A percentile compares a stretch with the other conserved stretches of the same genome.
Evolutionary conservation across 2,329 filamentous ascomycete genomes (phyloP).

Genomic region (Epichloe coenophiala): DNA sequence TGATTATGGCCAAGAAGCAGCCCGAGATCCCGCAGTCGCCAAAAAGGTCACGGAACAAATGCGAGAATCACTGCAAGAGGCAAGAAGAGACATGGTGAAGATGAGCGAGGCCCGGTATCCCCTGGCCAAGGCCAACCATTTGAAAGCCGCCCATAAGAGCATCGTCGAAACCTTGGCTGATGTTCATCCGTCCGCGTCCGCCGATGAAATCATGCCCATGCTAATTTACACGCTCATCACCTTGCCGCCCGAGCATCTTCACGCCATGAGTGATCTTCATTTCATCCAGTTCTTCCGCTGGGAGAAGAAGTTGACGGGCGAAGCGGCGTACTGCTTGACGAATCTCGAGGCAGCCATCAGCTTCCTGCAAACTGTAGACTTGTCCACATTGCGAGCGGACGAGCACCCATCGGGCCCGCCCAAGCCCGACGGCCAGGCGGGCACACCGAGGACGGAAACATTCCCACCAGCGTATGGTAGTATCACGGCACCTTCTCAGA

Average conservation of each 20-base stretch:
- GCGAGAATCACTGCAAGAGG: constrained; percentile 55
- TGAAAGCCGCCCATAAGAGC: constrained; percentile 80
- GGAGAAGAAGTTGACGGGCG: constrained; percentile 74
- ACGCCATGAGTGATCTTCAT: constrained; percentile 84
- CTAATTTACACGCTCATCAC: constrained; percentile 94
- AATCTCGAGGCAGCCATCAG: constrained; percentile 91
- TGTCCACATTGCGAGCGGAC: constrained; percentile 74
- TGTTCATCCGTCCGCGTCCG: constrained; percentile 68
- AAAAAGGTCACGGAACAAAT: constrained; percentile 54
- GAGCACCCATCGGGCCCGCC: constrained; percentile 56
- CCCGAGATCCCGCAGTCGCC: constrained; percentile 41
- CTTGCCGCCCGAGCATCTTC: constrained; percentile 69
- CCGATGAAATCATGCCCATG: constrained; percentile 93
- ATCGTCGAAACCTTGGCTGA: constrained; percentile 76
- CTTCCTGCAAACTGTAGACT: constrained; percentile 88
- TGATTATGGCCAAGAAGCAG: constrained; percentile 48
- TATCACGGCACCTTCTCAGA: constrained; percentile 20
- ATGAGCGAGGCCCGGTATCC: constrained; percentile 87
- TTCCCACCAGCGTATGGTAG: constrained; percentile 42
- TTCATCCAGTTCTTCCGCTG: constrained; percentile 90
- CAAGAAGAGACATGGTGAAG: constrained; percentile 52
- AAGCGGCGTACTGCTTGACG: constrained; percentile 90
- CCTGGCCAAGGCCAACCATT: constrained; percentile 75
- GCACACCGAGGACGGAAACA: constrained; percentile 37
- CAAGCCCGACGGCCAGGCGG: constrained; percentile 38